Evolutionary conservation across 768 basidiomycete genomes (phyloP).

Genomic region (Solioccasus polychromus): DNA sequence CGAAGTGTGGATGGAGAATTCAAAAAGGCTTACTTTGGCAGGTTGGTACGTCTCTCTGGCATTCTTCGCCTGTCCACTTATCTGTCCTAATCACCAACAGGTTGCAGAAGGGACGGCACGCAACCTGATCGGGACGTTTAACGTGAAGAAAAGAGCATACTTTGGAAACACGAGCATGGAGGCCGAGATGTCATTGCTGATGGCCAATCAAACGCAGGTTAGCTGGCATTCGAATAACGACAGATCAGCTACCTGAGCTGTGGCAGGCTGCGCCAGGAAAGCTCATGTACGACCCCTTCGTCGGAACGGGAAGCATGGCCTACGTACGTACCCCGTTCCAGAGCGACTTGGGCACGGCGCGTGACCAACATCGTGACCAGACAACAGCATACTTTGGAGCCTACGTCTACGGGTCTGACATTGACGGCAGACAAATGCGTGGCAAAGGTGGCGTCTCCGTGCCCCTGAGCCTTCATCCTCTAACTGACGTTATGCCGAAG

Average conservation of each 20-base stretch:
- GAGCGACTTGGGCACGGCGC: neutral
- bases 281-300: conserved; percentile 93
- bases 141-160: conserved; percentile 86
- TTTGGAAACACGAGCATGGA: conserved; percentile 99
- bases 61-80: neutral
- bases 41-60: conserved; percentile 64
- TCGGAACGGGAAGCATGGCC: conserved; percentile 89
- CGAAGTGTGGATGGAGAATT: conserved; percentile 68
- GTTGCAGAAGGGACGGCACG: conserved; percentile 67
- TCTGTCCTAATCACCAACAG: conserved; percentile 28
- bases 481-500: conserved; percentile 20
- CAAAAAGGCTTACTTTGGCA: conserved; percentile 75
- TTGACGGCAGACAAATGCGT: conserved; percentile 95
- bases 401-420: conserved; percentile 86
- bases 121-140: conserved; percentile 62
- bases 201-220: conserved; percentile 95
- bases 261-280: conserved; percentile 81
- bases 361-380: conserved; percentile 35
- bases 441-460: conserved; percentile 63
- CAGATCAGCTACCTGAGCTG: neutral
- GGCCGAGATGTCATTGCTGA: conserved; percentile 88
- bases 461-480: neutral
- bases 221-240: conserved; percentile 11
- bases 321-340: conserved; percentile 48
- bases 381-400: conserved; percentile 89